These are phyloP conservation scores for Dendrobium huoshanense DNA, from an alignment of 106 monocot genomes.

Conservation along the genomic window DNA sequence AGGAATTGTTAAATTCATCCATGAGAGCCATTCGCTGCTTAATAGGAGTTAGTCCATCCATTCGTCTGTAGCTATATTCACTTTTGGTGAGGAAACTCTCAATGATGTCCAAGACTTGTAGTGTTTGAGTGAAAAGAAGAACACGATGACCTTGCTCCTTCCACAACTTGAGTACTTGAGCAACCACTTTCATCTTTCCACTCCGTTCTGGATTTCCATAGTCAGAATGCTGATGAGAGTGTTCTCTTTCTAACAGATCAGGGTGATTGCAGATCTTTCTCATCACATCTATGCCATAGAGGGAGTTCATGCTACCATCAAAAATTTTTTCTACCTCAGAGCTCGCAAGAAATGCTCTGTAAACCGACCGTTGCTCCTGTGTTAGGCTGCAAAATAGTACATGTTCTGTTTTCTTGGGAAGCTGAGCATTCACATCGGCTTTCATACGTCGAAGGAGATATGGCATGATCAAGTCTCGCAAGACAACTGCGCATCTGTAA, in stretches of 20 bases:
- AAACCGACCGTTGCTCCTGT: conserved; percentile 54
- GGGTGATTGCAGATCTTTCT: conserved; percentile 98
- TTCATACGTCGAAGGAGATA: conserved; percentile 94
- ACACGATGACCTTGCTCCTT: conserved; percentile 91
- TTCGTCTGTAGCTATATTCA: conserved; percentile 70
- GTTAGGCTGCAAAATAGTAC: conserved; percentile 94
- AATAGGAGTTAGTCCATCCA: conserved; percentile 92
- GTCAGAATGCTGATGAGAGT: conserved; percentile 61
- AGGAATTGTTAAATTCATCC: conserved; percentile 88
- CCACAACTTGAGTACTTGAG: conserved; percentile 77
- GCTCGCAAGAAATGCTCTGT: conserved; percentile 90
- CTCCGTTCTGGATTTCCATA: conserved; percentile 85
- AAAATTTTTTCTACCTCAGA: conserved; percentile 96
- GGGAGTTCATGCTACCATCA: conserved; percentile 79
- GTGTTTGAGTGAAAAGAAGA: conserved; percentile 84
- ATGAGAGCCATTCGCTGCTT: conserved; percentile 89
- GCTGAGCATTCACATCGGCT: conserved; percentile 84
- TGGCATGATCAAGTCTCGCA: conserved; percentile 90
- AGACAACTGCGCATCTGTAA: conserved; percentile 86
- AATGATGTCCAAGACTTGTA: conserved; percentile 93
- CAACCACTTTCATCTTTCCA: conserved; percentile 90
- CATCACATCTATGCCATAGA: conserved; percentile 95
- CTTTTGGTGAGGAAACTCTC: conserved; percentile 47
- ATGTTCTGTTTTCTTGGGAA: conserved; percentile 94
- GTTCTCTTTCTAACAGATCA: conserved; percentile 90